Evolutionary conservation across 495 filamentous ascomycete genomes (phyloP), one percentile per base, ranked within the genome.

Genomic region (Tuber borchii): DNA sequence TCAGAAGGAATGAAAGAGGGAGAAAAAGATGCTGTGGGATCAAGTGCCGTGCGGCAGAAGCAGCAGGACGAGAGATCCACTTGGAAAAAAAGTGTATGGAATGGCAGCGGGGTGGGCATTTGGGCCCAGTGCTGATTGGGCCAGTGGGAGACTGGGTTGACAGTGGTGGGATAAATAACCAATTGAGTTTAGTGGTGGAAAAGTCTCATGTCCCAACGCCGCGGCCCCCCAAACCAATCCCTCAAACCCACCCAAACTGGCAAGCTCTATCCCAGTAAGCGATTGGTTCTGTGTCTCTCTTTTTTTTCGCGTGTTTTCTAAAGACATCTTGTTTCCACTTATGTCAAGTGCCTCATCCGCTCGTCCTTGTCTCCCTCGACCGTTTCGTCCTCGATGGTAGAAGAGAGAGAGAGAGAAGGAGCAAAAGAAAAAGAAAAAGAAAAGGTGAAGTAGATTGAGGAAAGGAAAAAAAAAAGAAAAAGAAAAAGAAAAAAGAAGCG

Each of bases 41-140:
- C 56, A 65, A 65, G 56, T 65, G 56, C 56, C 56, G 56, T 65
- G 56, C 56, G 56, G 56, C 56, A 65, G 26, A 65, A 65, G 56
- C 56, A 65, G 56, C 51, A 61, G 51, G n/a, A 26, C 51, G 9
- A 61, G 22, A 61, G n/a, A 26, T n/a, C 51, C 51, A 61, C 51
- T 26, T 14, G n/a, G n/a, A 4, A 61, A 61, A 26, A 26, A 65
- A 31, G 12, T 4, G 26, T 31, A 31, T 9, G 3, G 10, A 31
- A 31, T 65, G 56, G 56, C 56, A 65, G 56, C 56, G 56, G 56
- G 26, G 56, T 65, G 56, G 56, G n/a, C n/a, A 65, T 65, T 65
- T n/a, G 51, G 51, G 51, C 51, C 51, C 48, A 51, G 22, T n/a
- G n/a, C 48, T 56, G 22, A 56, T n/a, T n/a, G 22, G 56, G n/a